Evolutionary conservation across 202 grass and related monocot genomes (phyloP).

Genomic region (Bolboschoenoplectus hybrid): DNA sequence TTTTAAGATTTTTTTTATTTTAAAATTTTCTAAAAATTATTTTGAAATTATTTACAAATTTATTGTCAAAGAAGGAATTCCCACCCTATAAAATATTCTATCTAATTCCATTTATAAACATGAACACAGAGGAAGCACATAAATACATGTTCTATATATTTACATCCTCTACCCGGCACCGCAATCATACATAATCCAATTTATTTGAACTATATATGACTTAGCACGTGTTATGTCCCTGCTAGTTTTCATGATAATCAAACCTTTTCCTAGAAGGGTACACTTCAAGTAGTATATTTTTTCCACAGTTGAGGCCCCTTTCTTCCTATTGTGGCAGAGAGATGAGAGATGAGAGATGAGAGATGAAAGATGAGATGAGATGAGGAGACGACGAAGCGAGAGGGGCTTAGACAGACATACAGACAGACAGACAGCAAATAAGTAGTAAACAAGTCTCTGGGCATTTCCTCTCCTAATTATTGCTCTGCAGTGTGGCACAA

Average conservation of each 20-base stretch:
- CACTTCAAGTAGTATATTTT: not conserved
- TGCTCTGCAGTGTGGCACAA: slow-evolving; percentile 26
- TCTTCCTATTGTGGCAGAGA: not conserved
- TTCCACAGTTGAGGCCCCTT: not conserved
- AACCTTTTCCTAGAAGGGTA: not conserved
- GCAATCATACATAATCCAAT: not conserved
- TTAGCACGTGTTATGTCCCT: not conserved
- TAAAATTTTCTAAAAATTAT: too few relatives aligned
- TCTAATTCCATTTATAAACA: too few relatives aligned
- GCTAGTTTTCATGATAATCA: not conserved
- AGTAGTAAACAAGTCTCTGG: not conserved
- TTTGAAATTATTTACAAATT: too few relatives aligned
- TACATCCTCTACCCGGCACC: too few relatives aligned
- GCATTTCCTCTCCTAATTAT: slow-evolving; percentile 37
- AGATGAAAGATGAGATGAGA: too few relatives aligned
- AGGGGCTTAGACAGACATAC: too few relatives aligned
- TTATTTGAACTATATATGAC: not conserved
- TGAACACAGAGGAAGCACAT: too few relatives aligned
- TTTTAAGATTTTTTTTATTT: not conserved
- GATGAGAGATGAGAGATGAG: not conserved
- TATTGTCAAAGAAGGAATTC: too few relatives aligned
- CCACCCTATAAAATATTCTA: too few relatives aligned
- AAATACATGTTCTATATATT: too few relatives aligned
- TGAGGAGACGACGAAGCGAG: too few relatives aligned
- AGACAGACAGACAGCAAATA: not conserved